Conservation (phyloP, 805 yeast species). For the Hanseniaspora mollemarum region DNA sequence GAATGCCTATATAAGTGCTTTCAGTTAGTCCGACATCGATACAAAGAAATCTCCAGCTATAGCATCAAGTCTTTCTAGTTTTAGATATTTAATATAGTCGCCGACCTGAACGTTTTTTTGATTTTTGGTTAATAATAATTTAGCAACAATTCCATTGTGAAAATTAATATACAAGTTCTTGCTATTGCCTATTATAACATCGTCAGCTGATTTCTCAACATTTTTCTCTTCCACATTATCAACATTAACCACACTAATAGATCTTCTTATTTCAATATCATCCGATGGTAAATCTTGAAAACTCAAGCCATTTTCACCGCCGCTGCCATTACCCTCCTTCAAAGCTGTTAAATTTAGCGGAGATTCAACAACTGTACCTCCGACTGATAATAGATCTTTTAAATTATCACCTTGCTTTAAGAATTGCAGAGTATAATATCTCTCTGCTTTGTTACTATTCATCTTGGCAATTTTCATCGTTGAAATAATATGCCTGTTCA, state of each 20-base stretch:
- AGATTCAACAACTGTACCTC: constrained; percentile 2
- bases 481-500: neutral
- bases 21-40: neutral
- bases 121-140: neutral
- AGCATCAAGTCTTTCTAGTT: neutral
- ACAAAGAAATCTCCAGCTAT: neutral
- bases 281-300: neutral
- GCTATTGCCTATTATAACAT: neutral
- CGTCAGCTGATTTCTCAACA: neutral
- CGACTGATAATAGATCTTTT: neutral
- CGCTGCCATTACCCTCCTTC: neutral
- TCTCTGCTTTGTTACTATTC: neutral
- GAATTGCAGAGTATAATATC: neutral
- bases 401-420: neutral
- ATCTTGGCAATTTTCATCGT: neutral
- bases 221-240: neutral
- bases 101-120: neutral
- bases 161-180: neutral
- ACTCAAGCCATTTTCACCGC: neutral
- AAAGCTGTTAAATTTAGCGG: neutral
- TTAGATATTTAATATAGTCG: neutral
- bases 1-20: too few relatives aligned
- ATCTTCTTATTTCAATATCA: constrained; percentile 2
- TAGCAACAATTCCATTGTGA: neutral
- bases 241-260: neutral